These are phyloP conservation scores for Aspergillus pseudoglaucus DNA, from an alignment of 2,329 filamentous ascomycete species.

Conservation along the genomic window DNA sequence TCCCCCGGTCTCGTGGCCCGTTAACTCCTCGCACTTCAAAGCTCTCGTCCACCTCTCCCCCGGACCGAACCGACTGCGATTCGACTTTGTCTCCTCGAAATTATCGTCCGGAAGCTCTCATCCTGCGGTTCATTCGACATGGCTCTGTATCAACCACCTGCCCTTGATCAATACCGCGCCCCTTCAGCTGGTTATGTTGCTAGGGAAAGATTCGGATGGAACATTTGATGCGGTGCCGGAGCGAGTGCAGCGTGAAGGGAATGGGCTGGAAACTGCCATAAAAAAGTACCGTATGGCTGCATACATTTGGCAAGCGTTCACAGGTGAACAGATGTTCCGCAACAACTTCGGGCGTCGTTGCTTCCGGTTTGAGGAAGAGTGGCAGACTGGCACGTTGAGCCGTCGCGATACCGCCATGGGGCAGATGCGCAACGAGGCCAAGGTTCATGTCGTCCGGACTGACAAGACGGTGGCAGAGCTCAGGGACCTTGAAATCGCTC, in stretches of 20 bases:
- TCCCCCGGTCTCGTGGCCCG: slow-evolving; percentile 77
- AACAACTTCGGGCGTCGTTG: slow-evolving; percentile 78
- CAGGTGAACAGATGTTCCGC: slow-evolving; percentile 90
- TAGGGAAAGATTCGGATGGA: slow-evolving; percentile 80
- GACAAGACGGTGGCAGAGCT: slow-evolving; percentile 82
- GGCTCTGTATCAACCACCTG: slow-evolving; percentile 78
- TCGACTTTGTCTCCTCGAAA: slow-evolving; percentile 83
- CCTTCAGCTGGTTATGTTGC: slow-evolving; percentile 77
- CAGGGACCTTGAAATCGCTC: slow-evolving; percentile 67
- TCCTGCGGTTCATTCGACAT: slow-evolving; percentile 66
- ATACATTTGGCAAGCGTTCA: slow-evolving; percentile 96
- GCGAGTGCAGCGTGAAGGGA: slow-evolving; percentile 70
- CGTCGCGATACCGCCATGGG: slow-evolving; percentile 64
- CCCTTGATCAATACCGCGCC: slow-evolving; percentile 72
- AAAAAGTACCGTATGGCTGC: slow-evolving; percentile 91
- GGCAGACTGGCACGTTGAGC: slow-evolving; percentile 76
- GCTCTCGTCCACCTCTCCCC: slow-evolving; percentile 83
- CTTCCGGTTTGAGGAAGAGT: slow-evolving; percentile 92
- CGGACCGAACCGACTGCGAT: slow-evolving; percentile 77
- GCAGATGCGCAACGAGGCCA: slow-evolving; percentile 82
- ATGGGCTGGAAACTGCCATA: slow-evolving; percentile 70
- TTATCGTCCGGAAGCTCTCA: slow-evolving; percentile 58
- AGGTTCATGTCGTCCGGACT: slow-evolving; percentile 75
- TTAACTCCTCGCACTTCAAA: slow-evolving; percentile 86
- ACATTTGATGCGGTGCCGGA: slow-evolving; percentile 79